These are phyloP conservation scores for Candolleomyces aberdarensis DNA, from an alignment of 768 basidiomycete species.

Conservation along the genomic window DNA sequence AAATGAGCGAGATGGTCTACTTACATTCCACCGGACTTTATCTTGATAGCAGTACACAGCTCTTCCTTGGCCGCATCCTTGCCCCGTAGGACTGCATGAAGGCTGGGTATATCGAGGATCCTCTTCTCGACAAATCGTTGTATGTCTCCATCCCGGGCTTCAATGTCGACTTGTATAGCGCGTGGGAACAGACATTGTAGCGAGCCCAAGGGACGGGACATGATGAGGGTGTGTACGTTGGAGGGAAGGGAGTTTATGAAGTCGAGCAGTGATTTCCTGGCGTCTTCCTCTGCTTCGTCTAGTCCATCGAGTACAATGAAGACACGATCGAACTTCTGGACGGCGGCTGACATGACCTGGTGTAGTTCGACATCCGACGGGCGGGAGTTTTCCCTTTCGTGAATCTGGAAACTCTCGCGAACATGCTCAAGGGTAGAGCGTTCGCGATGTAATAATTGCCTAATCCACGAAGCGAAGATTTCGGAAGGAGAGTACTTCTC, in stretches of 20 bases:
- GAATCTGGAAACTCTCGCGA: not conserved
- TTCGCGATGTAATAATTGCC: not conserved
- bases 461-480: not conserved
- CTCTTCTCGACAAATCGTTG: not conserved
- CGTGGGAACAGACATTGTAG: not conserved
- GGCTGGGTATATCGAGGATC: not conserved
- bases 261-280: not conserved
- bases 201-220: not conserved
- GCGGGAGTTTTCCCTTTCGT: not conserved
- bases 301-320: not conserved
- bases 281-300: not conserved
- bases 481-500: not conserved
- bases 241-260: not conserved
- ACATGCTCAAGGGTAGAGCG: not conserved
- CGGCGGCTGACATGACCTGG: not conserved
- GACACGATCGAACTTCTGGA: not conserved
- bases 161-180: not conserved
- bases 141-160: not conserved
- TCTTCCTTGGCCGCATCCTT: not conserved
- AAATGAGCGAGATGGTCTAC: not conserved
- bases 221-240: not conserved
- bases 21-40: slow-evolving; percentile 5
- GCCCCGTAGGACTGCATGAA: not conserved
- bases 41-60: not conserved
- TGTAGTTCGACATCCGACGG: not conserved